Base-by-base conservation (phyloP, 257 asterid species). In the Nicotiana obtusifolia region DNA sequence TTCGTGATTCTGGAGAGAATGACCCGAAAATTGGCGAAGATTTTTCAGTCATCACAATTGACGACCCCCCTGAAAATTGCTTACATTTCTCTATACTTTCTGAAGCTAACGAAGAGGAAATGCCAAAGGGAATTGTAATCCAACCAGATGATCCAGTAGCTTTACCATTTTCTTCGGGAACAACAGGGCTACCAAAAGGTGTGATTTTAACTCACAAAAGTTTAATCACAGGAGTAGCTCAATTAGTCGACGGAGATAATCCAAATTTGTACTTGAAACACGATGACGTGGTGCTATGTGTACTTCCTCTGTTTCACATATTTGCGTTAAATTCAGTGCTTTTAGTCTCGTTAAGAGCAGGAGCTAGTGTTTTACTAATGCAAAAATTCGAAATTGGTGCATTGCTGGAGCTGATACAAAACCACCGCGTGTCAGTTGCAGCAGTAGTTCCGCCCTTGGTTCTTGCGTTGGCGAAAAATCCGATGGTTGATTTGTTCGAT, bases 401-500 rank as follows among this genome's bases (percentile, higher is more conserved):
- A 77, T 76, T 93, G 35, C 33, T 92, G 83, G 94, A 94, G 85
- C 71, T 94, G 84, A 92, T 91, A 7, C 92, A 94, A 86, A 86
- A 33, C 61, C 87, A 94, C 85, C 83, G 88, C 0, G 97, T 94
- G 59, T 87, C 98, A 20, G 90, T 94, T 71, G 97, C 96, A 10
- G 93, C 94, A 59, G 96, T 92, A 78, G 98, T 94, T 83, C 98
- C 98, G 69, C 98, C 97, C 77, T 56, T 94, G 19, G 98, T 92
- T 5, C 37, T 94, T 82, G 94, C 97, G 41, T 56, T 94, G 85
- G 98, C 96, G 0, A 94, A 91, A 90, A 94, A 88, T 20, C 91
- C 96, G 5, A 13, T 88, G 89, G 95, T 94, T 76, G 97, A 89
- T 37, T 83, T 84, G 8, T 94, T 68, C 82, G 97, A 94, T 59